These are phyloP conservation scores for Coprinopsis cinerea DNA, from an alignment of 768 basidiomycete species.

Conservation along the genomic window DNA sequence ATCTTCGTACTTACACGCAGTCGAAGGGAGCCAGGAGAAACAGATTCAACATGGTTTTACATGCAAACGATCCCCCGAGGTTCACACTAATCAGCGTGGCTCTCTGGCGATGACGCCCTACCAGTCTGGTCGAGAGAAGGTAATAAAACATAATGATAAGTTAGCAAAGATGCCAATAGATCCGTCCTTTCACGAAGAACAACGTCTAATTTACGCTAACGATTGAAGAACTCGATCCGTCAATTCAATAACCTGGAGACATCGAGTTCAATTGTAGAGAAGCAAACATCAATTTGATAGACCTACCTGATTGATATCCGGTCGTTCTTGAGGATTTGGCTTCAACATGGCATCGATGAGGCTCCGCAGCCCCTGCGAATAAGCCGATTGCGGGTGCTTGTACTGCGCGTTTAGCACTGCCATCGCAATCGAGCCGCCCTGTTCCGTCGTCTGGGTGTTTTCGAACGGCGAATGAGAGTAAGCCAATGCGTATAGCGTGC, in stretches of 20 bases:
- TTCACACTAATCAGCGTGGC: no score
- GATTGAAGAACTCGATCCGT: conserved; percentile 61
- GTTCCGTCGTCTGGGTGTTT: conserved; percentile 83
- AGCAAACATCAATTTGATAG: not conserved
- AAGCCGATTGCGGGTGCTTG: conserved; percentile 81
- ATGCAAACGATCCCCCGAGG: no score
- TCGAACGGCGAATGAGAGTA: conserved; percentile 98
- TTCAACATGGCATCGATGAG: conserved; percentile 84
- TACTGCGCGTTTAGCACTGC: conserved; percentile 92
- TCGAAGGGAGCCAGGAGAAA: no score
- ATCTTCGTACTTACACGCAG: no score
- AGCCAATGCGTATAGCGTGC: conserved; percentile 90
- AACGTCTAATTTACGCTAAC: conserved; percentile 37
- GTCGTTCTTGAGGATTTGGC: conserved; percentile 74
- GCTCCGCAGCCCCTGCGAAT: conserved; percentile 75
- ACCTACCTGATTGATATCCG: conserved; percentile 77
- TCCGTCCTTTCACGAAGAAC: conserved; percentile 4
- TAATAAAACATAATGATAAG: conserved; percentile 10
- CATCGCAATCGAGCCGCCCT: conserved; percentile 97
- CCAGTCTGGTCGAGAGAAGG: not conserved
- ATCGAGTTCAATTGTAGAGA: conserved; percentile 4
- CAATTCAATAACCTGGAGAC: conserved; percentile 53
- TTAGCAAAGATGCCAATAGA: conserved; percentile 12
- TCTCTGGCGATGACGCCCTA: no score
- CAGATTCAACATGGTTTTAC: no score